Base-by-base conservation (phyloP, 108 stramenopile species). In the Stephanodiscus minutulus region DNA sequence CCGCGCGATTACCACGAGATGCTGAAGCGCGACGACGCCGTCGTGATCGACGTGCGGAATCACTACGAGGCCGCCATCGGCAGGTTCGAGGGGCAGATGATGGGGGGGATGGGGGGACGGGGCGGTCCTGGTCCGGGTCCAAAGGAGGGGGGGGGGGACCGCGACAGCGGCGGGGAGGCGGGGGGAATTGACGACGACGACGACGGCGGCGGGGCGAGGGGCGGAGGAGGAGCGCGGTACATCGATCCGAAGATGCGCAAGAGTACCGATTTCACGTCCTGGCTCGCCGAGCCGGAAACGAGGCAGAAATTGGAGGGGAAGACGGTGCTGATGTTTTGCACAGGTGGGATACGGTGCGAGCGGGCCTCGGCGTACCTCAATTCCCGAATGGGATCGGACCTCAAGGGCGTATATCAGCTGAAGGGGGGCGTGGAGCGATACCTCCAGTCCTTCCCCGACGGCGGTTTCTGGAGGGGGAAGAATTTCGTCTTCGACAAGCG, bases 201-300 rank as follows among this genome's bases (percentile, higher is more conserved):
- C 31, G 47, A 48, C 53, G 24, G 56, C n/a, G 24, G 54, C 6
- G 66, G 56, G 18, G n/a, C 1, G 1, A 31, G 24, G n/a, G 72
- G 22, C 13, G 33, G 74, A 12, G 37, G 59, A 17, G 84, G 87
- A 46, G 89, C 91, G 18, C 39, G 72, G 55, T 91, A 87, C 61
- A 79, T 97, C 27, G 96, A 97, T 83, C 96, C 96, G 1, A 86
- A 86, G 66, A 93, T 96, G 92, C 73, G 93, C 21, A 96, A 95
- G 66, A 80, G 78, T n/a, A 94, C 91, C 3, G 94, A 95, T 57
- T 95, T 95, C 68, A 88, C 90, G 22, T 82, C 70, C 21, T 95
- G 94, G 94, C 61, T 95, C 49, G 87, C 86, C 39, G 84, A 84
- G 36, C 81, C 78, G 20, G 84, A 92, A 43, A 94, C 92, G 2